Base-by-base conservation (phyloP, 257 asterid genomes). In the Ehretia macrophylla region DNA sequence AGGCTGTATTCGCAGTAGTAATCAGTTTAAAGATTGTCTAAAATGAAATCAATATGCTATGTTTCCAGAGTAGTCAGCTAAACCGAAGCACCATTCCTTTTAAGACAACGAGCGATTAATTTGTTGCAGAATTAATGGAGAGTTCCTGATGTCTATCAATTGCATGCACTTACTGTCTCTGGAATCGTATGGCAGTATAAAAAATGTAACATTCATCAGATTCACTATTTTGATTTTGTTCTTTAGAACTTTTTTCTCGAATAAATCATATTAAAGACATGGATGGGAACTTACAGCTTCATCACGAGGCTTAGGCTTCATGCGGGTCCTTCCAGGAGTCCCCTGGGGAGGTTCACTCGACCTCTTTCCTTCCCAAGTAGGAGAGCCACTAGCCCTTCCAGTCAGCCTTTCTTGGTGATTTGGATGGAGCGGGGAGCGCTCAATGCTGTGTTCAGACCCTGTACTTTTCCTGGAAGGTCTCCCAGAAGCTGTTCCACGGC, bases 391-490 rank as follows among this genome's bases (percentile, higher is more conserved):
- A 5, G 76, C 81, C 39, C 78, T 60, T 14, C 81, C 93, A 18
- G 14, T 19, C 13, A 60, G 66, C 70, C 73, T 85, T 1, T 72
- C 85, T 67, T 77, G 86, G 47, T 78, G 50, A 58, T 73, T 81
- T 4, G 90, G 87, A 66, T 85, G 94, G 52, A 83, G 76, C 0
- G 96, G 98, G 0, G 95, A 85, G 16, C 80, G 81, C 17, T 88
- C 96, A 56, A 80, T 49, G 73, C 94, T 79, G 38, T 76, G 75
- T 17, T 90, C 96, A 0, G 87, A 81, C 8, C 96, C 96, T 17
- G 32, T 77, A 54, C 85, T 81, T 12, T 72, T 52, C 21, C 85
- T 71, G 17, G 77, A 23, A 18, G 88, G 45, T 17, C 79, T 82
- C 23, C 51, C 75, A 0, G 76, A 59, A 62, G 67, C 71, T 32